Evolutionary conservation across 805 yeast genomes (phyloP).

Genomic region (Yamadazyma philogaea): DNA sequence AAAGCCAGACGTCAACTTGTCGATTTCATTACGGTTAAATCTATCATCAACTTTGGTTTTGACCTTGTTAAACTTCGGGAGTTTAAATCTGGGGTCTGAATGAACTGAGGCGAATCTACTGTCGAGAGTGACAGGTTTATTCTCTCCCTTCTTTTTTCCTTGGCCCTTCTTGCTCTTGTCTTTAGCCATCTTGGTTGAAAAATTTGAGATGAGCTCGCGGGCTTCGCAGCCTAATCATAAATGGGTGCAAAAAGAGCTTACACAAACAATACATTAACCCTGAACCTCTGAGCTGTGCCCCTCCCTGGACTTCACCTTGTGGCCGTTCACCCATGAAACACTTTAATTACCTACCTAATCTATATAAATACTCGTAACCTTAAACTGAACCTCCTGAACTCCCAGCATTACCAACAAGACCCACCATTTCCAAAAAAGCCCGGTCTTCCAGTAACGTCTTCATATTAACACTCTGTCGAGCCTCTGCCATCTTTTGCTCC

Average conservation of each 20-base stretch:
- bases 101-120: slow-evolving; percentile 76
- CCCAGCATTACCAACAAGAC: slow-evolving; percentile 47
- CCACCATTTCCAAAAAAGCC: slow-evolving; percentile 84
- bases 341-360: neutral
- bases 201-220: slow-evolving; percentile 12
- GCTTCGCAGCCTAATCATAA: neutral
- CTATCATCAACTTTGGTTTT: slow-evolving; percentile 83
- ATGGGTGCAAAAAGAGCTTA: slow-evolving; percentile 3
- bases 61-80: slow-evolving; percentile 64
- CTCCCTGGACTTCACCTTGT: neutral
- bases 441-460: slow-evolving; percentile 72
- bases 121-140: slow-evolving; percentile 51
- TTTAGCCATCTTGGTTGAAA: slow-evolving; percentile 11
- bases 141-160: neutral
- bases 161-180: slow-evolving; percentile 11
- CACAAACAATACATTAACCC: neutral
- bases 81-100: slow-evolving; percentile 82
- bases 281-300: neutral
- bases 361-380: neutral
- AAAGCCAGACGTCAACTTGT: slow-evolving; percentile 41
- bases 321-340: neutral
- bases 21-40: slow-evolving; percentile 64
- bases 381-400: slow-evolving; percentile 47
- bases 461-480: slow-evolving; percentile 68
- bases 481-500: slow-evolving; percentile 84